A percentile compares a stretch with the other conserved stretches of the same genome.
These are phyloP conservation scores for Oryza punctata DNA, from an alignment of 176 grass and related monocot genomes.

Conservation along the genomic window DNA sequence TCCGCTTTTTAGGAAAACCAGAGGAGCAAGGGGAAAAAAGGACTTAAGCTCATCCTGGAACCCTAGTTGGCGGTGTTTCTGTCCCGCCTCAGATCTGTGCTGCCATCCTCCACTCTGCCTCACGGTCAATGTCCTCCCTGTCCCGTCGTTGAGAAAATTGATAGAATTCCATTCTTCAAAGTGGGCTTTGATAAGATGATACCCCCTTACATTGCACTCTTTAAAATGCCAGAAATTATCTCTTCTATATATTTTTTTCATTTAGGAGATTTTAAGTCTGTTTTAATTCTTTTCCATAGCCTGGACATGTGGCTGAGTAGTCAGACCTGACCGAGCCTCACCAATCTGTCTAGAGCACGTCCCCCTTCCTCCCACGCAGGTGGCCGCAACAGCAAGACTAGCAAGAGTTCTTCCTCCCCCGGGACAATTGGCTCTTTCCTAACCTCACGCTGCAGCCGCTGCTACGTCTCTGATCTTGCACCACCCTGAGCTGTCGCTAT, in stretches of 20 bases:
- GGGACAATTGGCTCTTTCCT: no score
- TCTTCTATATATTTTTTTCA: background rate
- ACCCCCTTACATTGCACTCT: background rate
- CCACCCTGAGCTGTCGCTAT: no score
- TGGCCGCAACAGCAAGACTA: no score
- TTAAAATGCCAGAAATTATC: background rate
- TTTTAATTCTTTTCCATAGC: background rate
- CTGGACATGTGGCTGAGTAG: background rate
- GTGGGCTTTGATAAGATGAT: background rate
- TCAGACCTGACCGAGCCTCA: background rate
- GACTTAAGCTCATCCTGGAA: background rate
- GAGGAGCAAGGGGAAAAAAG: background rate
- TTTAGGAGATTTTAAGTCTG: background rate
- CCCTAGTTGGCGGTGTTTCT: background rate
- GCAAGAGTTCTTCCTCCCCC: no score
- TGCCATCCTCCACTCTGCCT: background rate
- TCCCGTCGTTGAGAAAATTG: background rate
- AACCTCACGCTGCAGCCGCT: no score
- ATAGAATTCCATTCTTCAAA: background rate
- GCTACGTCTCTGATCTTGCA: no score
- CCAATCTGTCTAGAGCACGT: no score
- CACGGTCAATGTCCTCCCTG: background rate
- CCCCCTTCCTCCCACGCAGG: background rate
- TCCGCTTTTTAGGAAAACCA: background rate
- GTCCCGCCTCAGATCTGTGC: background rate